Evolutionary conservation across 768 basidiomycete genomes (phyloP).

Genomic region (Phylloporus sp.): DNA sequence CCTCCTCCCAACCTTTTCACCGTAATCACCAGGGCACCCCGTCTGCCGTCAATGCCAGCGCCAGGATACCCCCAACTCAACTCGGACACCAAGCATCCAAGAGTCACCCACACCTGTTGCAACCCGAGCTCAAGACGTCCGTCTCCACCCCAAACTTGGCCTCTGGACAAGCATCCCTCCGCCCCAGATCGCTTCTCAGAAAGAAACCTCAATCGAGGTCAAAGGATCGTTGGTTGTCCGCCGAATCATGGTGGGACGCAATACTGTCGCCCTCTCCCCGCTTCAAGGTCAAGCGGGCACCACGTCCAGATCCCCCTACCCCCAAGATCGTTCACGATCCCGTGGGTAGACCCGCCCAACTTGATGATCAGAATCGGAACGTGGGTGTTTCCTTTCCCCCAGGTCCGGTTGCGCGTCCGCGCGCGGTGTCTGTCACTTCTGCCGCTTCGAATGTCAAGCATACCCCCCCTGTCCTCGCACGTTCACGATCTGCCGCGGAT

Average conservation of each 20-base stretch:
- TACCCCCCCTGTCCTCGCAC: neutral
- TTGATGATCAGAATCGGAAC: neutral
- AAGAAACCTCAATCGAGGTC: constrained; percentile 22
- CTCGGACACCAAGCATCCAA: constrained; percentile 1
- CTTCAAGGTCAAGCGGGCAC: constrained; percentile 46
- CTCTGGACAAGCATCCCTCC: constrained; percentile 6
- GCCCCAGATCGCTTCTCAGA: constrained; percentile 13
- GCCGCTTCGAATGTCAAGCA: neutral
- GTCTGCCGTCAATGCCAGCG: neutral
- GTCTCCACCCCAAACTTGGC: constrained; percentile 65
- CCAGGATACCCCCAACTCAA: constrained; percentile 1
- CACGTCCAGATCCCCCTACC: constrained; percentile 11
- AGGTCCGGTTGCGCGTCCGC: constrained; percentile 17
- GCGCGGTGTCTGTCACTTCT: constrained; percentile 13
- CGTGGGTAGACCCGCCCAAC: constrained; percentile 40
- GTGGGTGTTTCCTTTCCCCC: constrained; percentile 9
- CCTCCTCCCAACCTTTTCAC: constrained; percentile 23
- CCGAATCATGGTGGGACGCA: constrained; percentile 81
- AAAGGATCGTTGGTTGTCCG: constrained; percentile 63
- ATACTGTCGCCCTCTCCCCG: constrained; percentile 71
- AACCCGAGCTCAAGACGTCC: constrained; percentile 43
- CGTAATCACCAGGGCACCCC: constrained; percentile 10
- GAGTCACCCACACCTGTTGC: neutral
- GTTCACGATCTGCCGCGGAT: constrained; percentile 24
- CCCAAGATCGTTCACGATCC: constrained; percentile 44